Evolutionary conservation across 495 filamentous ascomycete species (phyloP).

Genomic region (Penicillium odoratum): DNA sequence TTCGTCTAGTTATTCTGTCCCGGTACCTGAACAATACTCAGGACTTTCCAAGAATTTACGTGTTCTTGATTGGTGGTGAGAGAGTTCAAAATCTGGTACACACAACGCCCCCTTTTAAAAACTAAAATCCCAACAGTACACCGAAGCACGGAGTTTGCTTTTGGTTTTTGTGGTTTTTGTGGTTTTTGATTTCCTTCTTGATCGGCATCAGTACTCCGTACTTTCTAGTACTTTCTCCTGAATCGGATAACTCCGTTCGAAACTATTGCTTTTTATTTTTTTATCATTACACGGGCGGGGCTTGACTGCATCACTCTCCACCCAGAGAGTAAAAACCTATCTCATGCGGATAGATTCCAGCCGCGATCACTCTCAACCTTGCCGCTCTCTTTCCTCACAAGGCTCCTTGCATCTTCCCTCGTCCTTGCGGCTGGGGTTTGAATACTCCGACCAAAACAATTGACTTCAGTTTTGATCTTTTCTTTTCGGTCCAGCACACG

Average conservation of each 20-base stretch:
- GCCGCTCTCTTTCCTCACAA: constrained; percentile 16
- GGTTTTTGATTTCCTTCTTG: too few relatives aligned
- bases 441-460: constrained; percentile 5
- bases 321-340: constrained; percentile 8
- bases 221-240: neutral
- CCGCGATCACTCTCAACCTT: constrained; percentile 5
- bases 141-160: too few relatives aligned
- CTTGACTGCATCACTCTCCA: constrained; percentile 8
- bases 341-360: constrained; percentile 17
- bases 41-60: neutral
- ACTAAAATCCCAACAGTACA: neutral
- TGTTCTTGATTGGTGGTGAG: constrained; percentile 6
- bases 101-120: neutral
- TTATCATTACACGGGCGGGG: constrained; percentile 26
- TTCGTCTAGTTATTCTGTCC: neutral
- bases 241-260: constrained; percentile 10
- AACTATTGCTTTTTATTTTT: constrained; percentile 6
- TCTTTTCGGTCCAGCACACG: neutral
- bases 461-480: neutral
- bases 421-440: constrained; percentile 22
- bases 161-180: too few relatives aligned
- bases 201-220: too few relatives aligned
- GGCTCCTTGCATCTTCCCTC: constrained; percentile 29
- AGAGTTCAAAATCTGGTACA: neutral
- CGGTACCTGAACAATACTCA: constrained; percentile 8